These are phyloP conservation scores for Tagetes erecta DNA, from an alignment of 129 eudicot species.

Conservation along the genomic window DNA sequence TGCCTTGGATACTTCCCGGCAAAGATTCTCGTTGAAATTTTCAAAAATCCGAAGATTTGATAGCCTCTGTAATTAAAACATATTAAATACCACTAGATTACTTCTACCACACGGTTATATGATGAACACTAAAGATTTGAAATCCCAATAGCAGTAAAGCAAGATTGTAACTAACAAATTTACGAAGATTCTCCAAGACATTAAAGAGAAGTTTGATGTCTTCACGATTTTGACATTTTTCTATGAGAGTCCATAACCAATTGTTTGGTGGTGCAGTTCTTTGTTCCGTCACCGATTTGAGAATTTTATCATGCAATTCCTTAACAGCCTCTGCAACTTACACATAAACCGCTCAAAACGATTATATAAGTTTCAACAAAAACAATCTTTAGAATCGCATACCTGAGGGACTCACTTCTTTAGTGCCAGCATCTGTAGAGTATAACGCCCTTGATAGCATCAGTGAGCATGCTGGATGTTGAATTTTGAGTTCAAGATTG, in stretches of 20 bases:
- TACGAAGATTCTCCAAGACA: constrained; percentile 66
- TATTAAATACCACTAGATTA: not conserved
- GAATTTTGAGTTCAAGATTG: constrained; percentile 11
- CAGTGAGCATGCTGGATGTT: constrained; percentile 23
- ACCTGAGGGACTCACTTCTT: constrained; percentile 48
- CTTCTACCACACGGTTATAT: constrained; percentile 4
- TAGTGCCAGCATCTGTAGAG: constrained; percentile 42
- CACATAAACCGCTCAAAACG: constrained; percentile 9
- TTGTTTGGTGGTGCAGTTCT: constrained; percentile 88
- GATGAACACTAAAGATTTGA: not conserved
- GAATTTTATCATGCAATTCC: constrained; percentile 69
- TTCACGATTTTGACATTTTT: constrained; percentile 59
- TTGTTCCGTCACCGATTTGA: constrained; percentile 52
- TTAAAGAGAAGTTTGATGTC: constrained; percentile 77
- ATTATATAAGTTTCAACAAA: not conserved
- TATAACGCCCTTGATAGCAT: constrained; percentile 47
- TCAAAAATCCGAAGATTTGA: constrained; percentile 90
- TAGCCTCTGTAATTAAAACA: constrained; percentile 60
- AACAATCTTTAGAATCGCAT: not conserved
- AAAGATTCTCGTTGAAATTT: constrained; percentile 70
- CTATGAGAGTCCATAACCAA: constrained; percentile 75
- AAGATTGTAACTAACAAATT: constrained; percentile 65
- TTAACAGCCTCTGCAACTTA: constrained; percentile 62
- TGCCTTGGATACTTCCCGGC: constrained; percentile 74
- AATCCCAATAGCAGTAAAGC: not conserved